phyloP scores from a whole-genome alignment of 805 yeast species.

The Osmozyma mogii region DNA sequence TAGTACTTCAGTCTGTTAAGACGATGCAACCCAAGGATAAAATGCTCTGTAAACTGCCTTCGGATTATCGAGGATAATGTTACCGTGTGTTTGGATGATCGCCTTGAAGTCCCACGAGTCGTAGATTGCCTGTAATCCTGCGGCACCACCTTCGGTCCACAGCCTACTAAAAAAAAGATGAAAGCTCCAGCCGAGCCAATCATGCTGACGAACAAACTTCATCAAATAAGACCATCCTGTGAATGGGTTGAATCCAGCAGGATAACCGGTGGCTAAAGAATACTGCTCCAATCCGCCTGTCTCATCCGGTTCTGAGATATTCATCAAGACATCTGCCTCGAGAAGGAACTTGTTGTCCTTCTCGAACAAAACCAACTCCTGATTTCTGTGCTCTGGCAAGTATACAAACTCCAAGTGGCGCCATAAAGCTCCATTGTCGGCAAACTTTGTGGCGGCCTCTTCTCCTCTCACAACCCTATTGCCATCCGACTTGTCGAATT shows the following conservation, averaged over 20 bases:
- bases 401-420: slow-evolving; percentile 53
- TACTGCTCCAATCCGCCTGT: slow-evolving; percentile 34
- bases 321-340: slow-evolving; percentile 56
- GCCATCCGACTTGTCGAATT: slow-evolving; percentile 26
- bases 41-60: no score
- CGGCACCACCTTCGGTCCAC: no score
- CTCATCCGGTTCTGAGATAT: slow-evolving; percentile 44
- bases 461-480: slow-evolving; percentile 23
- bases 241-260: slow-evolving; percentile 33
- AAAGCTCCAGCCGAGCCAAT: slow-evolving; percentile 24
- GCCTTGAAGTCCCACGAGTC: slow-evolving; percentile 38
- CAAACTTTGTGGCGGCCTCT: slow-evolving; percentile 28
- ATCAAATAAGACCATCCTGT: slow-evolving; percentile 36
- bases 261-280: slow-evolving; percentile 38
- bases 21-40: no score
- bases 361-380: slow-evolving; percentile 49
- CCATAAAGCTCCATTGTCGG: no score
- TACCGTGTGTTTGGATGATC: slow-evolving; percentile 54
- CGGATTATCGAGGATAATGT: slow-evolving; percentile 37
- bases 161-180: no score
- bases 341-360: slow-evolving; percentile 39
- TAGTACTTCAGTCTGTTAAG: no score
- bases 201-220: slow-evolving; percentile 33
- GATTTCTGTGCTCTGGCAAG: slow-evolving; percentile 47
- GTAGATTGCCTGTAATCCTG: slow-evolving; percentile 21